Percentiles rank a stretch among this genome's conserved stretches.
Evolutionary conservation across 2,329 filamentous ascomycete genomes (phyloP).

Genomic region (Fusarium odoratissimum): DNA sequence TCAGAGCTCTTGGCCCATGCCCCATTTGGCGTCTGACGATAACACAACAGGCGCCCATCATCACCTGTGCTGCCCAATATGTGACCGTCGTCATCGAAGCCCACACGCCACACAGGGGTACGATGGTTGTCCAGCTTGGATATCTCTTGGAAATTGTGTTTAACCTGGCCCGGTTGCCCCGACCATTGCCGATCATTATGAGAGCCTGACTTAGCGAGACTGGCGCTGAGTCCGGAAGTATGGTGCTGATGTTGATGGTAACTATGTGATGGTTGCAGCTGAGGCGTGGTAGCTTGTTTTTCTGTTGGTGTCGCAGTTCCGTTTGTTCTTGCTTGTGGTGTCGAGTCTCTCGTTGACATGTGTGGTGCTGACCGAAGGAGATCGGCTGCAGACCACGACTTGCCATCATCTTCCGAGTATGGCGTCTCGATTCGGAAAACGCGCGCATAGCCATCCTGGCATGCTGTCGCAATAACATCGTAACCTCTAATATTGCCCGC

Average conservation of each 20-base stretch:
- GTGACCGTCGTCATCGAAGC: slow-evolving; percentile 77
- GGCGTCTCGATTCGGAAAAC: slow-evolving; percentile 85
- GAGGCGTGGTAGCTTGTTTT: slow-evolving; percentile 42
- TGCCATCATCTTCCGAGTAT: slow-evolving; percentile 58
- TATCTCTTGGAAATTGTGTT: slow-evolving; percentile 71
- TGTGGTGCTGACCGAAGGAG: slow-evolving; percentile 53
- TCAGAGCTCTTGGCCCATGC: slow-evolving; percentile 71
- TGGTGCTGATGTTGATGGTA: slow-evolving; percentile 52
- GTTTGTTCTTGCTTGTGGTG: slow-evolving; percentile 48
- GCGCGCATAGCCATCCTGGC: slow-evolving; percentile 89
- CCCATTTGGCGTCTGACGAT: slow-evolving; percentile 68
- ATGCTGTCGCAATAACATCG: slow-evolving; percentile 90
- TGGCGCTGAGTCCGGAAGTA: slow-evolving; percentile 63
- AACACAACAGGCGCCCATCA: slow-evolving; percentile 74
- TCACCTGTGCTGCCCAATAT: slow-evolving; percentile 81
- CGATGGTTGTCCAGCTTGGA: slow-evolving; percentile 75
- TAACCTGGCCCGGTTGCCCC: slow-evolving; percentile 72
- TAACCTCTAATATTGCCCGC: slow-evolving; percentile 90
- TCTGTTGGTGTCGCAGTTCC: slow-evolving; percentile 39
- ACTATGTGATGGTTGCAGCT: slow-evolving; percentile 34
- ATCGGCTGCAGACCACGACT: slow-evolving; percentile 62
- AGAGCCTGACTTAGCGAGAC: slow-evolving; percentile 62
- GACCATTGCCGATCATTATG: slow-evolving; percentile 63
- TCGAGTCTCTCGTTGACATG: slow-evolving; percentile 41
- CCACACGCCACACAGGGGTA: slow-evolving; percentile 80